A percentile compares a stretch with the other conserved stretches of the same genome.
These are phyloP conservation scores for Inonotus hispidus DNA, from an alignment of 1,284 basidiomycete genomes.

Conservation along the genomic window DNA sequence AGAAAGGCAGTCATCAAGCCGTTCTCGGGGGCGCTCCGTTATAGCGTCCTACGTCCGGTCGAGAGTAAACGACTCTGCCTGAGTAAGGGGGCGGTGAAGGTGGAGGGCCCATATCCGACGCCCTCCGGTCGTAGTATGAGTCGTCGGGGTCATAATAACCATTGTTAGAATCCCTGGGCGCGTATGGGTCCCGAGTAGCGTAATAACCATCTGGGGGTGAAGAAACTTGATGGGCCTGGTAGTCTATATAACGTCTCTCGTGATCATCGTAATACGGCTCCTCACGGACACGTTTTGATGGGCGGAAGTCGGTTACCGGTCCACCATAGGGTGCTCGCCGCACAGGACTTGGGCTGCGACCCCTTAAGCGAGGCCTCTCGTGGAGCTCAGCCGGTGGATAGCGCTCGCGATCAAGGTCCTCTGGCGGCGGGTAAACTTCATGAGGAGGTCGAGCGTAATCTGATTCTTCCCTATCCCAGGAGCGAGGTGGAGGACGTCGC, in stretches of 20 bases:
- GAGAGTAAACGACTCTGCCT: constrained; percentile 14
- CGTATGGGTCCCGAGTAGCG: background rate
- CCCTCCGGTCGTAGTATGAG: constrained; percentile 15
- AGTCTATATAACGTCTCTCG: constrained; percentile 7
- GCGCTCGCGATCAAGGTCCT: constrained; percentile 8
- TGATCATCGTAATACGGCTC: constrained; percentile 14
- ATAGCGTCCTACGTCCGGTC: constrained; percentile 15
- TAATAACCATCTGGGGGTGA: constrained; percentile 14
- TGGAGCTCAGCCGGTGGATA: constrained; percentile 11
- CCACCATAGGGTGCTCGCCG: constrained; percentile 3
- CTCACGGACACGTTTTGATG: constrained; percentile 15
- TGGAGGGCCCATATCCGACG: constrained; percentile 9
- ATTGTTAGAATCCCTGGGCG: constrained; percentile 1
- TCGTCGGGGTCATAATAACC: constrained; percentile 2
- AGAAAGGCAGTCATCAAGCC: background rate
- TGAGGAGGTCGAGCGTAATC: constrained; percentile 4
- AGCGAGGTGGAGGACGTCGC: constrained; percentile 12
- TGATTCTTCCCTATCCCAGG: constrained; percentile 17
- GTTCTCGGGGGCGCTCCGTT: constrained; percentile 16
- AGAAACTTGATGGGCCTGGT: background rate
- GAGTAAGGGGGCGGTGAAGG: constrained; percentile 9
- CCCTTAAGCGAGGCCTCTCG: constrained; percentile 10
- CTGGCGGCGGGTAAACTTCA: constrained; percentile 11
- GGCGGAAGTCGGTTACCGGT: constrained; percentile 6
- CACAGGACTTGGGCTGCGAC: constrained; percentile 13